phyloP scores from a whole-genome alignment of 495 filamentous ascomycete genomes.

The Talaromyces borbonicus region DNA sequence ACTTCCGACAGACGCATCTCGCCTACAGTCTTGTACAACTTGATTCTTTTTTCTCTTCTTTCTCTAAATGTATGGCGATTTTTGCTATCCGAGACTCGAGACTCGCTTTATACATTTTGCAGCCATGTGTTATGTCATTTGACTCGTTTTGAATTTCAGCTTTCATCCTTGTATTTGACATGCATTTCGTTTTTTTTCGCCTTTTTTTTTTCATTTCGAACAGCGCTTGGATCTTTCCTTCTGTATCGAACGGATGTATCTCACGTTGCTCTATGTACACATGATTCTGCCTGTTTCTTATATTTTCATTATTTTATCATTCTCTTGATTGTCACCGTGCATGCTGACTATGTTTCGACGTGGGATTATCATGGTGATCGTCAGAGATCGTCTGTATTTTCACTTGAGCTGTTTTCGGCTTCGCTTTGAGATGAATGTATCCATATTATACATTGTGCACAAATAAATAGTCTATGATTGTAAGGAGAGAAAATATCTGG shows the following conservation, averaged over 20 bases:
- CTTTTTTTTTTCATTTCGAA: not conserved
- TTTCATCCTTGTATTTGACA: too few species aligned
- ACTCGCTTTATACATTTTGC: too few species aligned
- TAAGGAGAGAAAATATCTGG: too few species aligned
- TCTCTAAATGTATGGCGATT: too few species aligned
- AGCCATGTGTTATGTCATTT: too few species aligned
- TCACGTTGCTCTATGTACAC: not conserved
- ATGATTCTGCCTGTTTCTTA: not conserved
- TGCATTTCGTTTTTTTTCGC: too few species aligned
- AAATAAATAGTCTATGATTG: too few species aligned
- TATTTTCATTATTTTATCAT: not conserved
- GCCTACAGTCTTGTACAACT: slow-evolving; percentile 4
- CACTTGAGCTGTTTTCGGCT: not conserved
- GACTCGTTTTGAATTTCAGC: too few species aligned
- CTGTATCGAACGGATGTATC: not conserved
- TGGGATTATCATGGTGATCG: not conserved
- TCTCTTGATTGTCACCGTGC: not conserved
- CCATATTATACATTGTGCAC: not conserved
- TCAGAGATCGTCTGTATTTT: slow-evolving; percentile 2
- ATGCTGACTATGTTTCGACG: not conserved
- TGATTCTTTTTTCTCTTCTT: not conserved
- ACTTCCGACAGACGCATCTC: slow-evolving; percentile 1
- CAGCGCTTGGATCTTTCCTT: not conserved
- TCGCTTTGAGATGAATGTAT: slow-evolving; percentile 9
- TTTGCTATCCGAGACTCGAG: too few species aligned